Evolutionary conservation across 1,139 yeast genomes (phyloP).

Genomic region (Debaryomyces robertsiae): DNA sequence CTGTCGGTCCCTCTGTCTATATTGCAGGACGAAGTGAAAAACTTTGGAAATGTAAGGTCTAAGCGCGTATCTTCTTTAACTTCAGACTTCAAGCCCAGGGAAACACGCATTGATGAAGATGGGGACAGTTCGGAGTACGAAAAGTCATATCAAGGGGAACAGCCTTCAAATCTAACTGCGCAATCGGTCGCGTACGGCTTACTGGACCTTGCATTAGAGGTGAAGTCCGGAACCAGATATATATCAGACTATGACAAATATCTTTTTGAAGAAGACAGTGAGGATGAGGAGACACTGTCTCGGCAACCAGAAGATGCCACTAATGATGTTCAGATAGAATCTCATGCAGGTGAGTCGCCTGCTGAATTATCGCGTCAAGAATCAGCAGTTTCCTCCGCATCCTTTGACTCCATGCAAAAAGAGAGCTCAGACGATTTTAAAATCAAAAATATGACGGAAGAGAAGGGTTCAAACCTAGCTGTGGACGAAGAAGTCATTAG

Average conservation of each 20-base stretch:
- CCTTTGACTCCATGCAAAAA: slow-evolving; percentile 43
- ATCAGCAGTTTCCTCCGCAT: slow-evolving; percentile 33
- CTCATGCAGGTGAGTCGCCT: too few relatives aligned
- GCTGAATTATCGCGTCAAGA: slow-evolving; percentile 13
- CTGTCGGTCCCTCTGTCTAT: slow-evolving; percentile 38
- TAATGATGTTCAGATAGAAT: not conserved
- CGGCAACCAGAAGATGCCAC: slow-evolving; percentile 14
- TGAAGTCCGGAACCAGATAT: slow-evolving; percentile 22
- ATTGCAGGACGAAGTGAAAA: slow-evolving; percentile 9
- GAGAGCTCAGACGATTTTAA: slow-evolving; percentile 21
- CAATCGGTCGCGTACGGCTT: slow-evolving; percentile 18
- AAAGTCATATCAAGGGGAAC: not conserved
- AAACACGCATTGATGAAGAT: slow-evolving; percentile 13
- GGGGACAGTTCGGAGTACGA: slow-evolving; percentile 3
- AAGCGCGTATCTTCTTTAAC: slow-evolving; percentile 30
- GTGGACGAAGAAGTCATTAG: not conserved
- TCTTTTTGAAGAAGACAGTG: slow-evolving; percentile 30
- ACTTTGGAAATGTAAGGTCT: not conserved
- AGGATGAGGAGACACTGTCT: slow-evolving; percentile 12
- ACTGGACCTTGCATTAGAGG: slow-evolving; percentile 19
- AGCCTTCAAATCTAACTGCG: not conserved
- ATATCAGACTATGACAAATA: slow-evolving; percentile 40
- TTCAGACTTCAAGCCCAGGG: slow-evolving; percentile 28
- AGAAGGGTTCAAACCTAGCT: not conserved
- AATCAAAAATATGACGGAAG: not conserved